Conservation (phyloP, 352 stramenopile genomes). For the Globisporangium echinulatum region DNA sequence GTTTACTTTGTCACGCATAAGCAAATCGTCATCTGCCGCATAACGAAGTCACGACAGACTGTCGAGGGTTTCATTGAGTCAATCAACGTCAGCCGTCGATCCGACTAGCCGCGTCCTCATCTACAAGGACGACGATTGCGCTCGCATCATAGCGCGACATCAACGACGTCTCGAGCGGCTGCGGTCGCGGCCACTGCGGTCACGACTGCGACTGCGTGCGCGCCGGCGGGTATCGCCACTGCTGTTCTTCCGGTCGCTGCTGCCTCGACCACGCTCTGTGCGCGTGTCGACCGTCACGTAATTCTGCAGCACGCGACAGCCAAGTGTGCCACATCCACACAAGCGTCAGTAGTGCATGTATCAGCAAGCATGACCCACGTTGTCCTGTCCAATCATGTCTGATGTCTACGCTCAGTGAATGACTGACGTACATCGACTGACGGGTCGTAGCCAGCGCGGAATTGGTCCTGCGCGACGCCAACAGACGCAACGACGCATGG, state of each 20-base stretch:
- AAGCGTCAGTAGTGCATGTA: too few species aligned
- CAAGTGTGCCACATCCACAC: too few species aligned
- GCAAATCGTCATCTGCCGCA: too few species aligned
- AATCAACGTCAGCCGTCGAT: too few species aligned
- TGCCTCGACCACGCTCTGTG: constrained; percentile 6
- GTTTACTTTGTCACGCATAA: too few species aligned
- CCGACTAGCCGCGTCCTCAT: too few species aligned
- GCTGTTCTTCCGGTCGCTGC: neutral
- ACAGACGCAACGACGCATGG: neutral
- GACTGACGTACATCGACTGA: constrained; percentile 38
- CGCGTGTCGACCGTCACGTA: constrained; percentile 70
- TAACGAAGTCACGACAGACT: too few species aligned
- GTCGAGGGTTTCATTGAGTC: too few species aligned
- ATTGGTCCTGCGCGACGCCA: constrained; percentile 48
- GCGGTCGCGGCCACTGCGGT: neutral
- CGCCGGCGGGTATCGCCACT: neutral
- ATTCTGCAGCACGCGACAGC: constrained; percentile 24
- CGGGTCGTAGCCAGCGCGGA: constrained; percentile 47
- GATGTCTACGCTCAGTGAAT: neutral
- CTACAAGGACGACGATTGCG: neutral
- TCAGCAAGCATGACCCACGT: too few species aligned
- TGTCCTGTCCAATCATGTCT: too few species aligned
- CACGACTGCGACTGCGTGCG: constrained; percentile 5
- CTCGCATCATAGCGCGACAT: neutral
- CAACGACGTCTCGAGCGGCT: neutral